These are phyloP conservation scores for Botrytis cinerea DNA, from an alignment of 2,329 filamentous ascomycete species.

Conservation along the genomic window DNA sequence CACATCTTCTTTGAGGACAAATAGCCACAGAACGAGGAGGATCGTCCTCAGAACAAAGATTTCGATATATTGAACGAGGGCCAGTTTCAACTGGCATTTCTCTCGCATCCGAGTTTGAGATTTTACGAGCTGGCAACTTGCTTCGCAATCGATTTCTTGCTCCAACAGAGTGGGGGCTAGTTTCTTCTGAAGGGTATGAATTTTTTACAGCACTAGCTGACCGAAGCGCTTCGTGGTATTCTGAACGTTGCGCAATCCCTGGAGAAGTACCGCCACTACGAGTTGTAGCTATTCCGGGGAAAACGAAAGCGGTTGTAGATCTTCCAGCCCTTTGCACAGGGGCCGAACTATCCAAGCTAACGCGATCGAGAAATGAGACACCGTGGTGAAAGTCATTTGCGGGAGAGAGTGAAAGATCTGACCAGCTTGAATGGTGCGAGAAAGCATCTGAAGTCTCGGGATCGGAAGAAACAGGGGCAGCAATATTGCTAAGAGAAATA, in stretches of 20 bases:
- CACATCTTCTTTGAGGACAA: constrained; percentile 63
- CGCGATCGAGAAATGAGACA: constrained; percentile 33
- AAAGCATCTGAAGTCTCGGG: not conserved
- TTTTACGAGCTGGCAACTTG: constrained; percentile 23
- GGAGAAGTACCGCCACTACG: constrained; percentile 19
- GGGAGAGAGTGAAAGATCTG: not conserved
- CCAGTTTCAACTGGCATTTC: constrained; percentile 41
- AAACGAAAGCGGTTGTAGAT: constrained; percentile 31
- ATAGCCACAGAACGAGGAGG: constrained; percentile 66
- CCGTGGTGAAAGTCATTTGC: constrained; percentile 12
- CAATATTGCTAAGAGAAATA: constrained; percentile 41
- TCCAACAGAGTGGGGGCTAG: constrained; percentile 20
- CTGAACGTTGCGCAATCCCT: constrained; percentile 28
- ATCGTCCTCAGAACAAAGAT: constrained; percentile 62
- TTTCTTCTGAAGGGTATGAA: constrained; percentile 26
- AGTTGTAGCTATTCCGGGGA: constrained; percentile 34
- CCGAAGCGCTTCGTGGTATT: constrained; percentile 28
- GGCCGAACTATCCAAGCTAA: constrained; percentile 34
- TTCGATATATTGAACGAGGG: constrained; percentile 44
- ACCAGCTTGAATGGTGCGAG: not conserved
- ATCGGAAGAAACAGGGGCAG: not conserved
- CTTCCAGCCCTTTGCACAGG: constrained; percentile 22
- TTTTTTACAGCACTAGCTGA: constrained; percentile 23
- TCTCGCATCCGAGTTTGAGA: not conserved
- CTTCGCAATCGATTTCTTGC: constrained; percentile 21